Evolutionary conservation across 768 basidiomycete genomes (phyloP).

Genomic region (Phlebiopsis gigantea): DNA sequence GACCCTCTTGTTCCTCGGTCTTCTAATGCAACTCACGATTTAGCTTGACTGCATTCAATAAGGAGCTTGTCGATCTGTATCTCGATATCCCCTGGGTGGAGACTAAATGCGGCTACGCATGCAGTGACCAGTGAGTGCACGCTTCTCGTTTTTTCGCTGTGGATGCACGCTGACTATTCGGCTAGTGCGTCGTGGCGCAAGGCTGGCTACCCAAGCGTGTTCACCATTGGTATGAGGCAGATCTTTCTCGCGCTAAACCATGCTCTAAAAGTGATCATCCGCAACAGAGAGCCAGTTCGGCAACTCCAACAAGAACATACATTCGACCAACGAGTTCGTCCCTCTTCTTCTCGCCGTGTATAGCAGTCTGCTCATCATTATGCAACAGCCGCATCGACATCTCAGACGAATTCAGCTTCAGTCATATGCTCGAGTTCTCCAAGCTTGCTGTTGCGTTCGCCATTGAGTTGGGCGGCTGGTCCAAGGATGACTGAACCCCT

Average conservation of each 20-base stretch:
- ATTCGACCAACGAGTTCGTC: conserved; percentile 75
- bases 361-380: conserved; percentile 13
- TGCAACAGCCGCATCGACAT: conserved; percentile 69
- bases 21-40: conserved; percentile 4
- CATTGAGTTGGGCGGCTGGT: conserved; percentile 45
- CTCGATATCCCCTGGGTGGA: conserved; percentile 81
- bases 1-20: conserved; percentile 3
- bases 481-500: conserved; percentile 20
- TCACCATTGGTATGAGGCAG: conserved; percentile 63
- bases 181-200: conserved; percentile 76
- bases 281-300: conserved; percentile 58
- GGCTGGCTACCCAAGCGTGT: conserved; percentile 80
- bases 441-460: conserved; percentile 50
- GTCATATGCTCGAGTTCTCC: conserved; percentile 74
- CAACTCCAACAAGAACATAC: conserved; percentile 81
- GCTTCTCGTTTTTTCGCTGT: conserved; percentile 18
- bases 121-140: conserved; percentile 77
- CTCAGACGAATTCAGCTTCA: conserved; percentile 85
- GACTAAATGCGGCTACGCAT: conserved; percentile 92
- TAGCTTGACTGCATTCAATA: conserved; percentile 80
- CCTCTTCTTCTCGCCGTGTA: not conserved
- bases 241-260: not conserved
- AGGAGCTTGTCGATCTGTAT: conserved; percentile 69
- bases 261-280: conserved; percentile 7
- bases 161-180: conserved; percentile 21